Conservation (phyloP, 1,284 basidiomycete genomes). For the Rugosomyces carneus region DNA sequence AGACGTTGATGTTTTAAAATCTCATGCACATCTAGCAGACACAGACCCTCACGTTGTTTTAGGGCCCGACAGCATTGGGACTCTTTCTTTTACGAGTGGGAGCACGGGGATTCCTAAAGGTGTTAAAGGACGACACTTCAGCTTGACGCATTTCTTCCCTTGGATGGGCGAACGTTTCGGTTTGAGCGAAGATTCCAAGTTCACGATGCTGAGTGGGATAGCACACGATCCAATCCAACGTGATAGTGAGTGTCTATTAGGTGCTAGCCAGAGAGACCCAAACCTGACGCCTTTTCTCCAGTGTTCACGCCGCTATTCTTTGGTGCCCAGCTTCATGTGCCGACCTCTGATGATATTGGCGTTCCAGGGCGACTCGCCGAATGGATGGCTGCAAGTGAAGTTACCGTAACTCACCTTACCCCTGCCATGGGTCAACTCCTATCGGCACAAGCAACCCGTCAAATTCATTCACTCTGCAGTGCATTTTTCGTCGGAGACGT, state of each 20-base stretch:
- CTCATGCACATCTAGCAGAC: slow-evolving; percentile 49
- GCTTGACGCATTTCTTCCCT: slow-evolving; percentile 98
- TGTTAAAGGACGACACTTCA: slow-evolving; percentile 92
- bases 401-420: slow-evolving; percentile 94
- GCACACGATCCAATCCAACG: slow-evolving; percentile 99
- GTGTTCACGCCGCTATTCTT: slow-evolving; percentile 99
- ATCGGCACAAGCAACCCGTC: slow-evolving; percentile 88
- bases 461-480: slow-evolving; percentile 82
- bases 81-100: slow-evolving; percentile 95
- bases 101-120: slow-evolving; percentile 99
- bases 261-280: slow-evolving; percentile 3
- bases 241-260: slow-evolving; percentile 68
- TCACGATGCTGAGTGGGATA: slow-evolving; percentile 99
- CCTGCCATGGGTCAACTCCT: slow-evolving; percentile 99
- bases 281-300: slow-evolving; percentile 25
- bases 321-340: slow-evolving; percentile 92
- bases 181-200: slow-evolving; percentile 73
- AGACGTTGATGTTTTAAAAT: slow-evolving; percentile 48
- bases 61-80: slow-evolving; percentile 94
- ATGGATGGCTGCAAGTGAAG: slow-evolving; percentile 93
- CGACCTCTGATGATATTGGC: slow-evolving; percentile 96
- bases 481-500: slow-evolving; percentile 99
- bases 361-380: slow-evolving; percentile 95
- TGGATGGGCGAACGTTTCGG: slow-evolving; percentile 96
- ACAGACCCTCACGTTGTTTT: slow-evolving; percentile 78